Percentiles rank a stretch among this genome's conserved stretches.
Evolutionary conservation across 2,329 filamentous ascomycete species (phyloP).

Genomic region (Xylaria sp.): DNA sequence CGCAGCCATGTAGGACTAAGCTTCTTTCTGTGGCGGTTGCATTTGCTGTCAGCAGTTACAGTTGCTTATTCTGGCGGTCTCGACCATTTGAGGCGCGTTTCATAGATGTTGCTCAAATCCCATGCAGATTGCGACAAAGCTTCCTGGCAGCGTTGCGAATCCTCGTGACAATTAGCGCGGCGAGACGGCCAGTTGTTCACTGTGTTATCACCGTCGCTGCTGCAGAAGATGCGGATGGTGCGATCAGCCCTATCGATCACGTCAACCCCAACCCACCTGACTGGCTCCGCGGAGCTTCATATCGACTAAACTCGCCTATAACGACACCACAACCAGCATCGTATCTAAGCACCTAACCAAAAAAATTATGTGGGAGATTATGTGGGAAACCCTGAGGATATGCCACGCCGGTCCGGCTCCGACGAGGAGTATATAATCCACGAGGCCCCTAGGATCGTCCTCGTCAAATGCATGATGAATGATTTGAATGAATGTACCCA

Average conservation of each 20-base stretch:
- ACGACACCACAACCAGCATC: slow-evolving; percentile 13
- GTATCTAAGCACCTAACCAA: slow-evolving; percentile 23
- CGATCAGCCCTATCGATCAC: slow-evolving; percentile 48
- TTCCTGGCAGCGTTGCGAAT: slow-evolving; percentile 1
- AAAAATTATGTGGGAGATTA: neutral
- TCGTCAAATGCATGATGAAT: slow-evolving; percentile 23
- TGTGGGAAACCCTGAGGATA: slow-evolving; percentile 25
- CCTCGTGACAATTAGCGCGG: slow-evolving; percentile 20
- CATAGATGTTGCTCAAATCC: slow-evolving; percentile 10
- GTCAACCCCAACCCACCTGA: slow-evolving; percentile 45
- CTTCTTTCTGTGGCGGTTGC: slow-evolving; percentile 9
- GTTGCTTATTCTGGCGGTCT: slow-evolving; percentile 2
- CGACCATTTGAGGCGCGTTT: slow-evolving; percentile 12
- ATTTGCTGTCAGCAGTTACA: slow-evolving; percentile 12
- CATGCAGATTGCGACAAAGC: slow-evolving; percentile 21
- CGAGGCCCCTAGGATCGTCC: slow-evolving; percentile 1
- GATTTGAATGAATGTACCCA: neutral
- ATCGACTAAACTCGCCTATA: slow-evolving; percentile 26
- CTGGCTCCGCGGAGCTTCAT: slow-evolving; percentile 45
- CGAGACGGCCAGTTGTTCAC: slow-evolving; percentile 18
- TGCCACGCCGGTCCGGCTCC: slow-evolving; percentile 15
- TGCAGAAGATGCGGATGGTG: slow-evolving; percentile 42
- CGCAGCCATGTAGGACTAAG: slow-evolving; percentile 15
- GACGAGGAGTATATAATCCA: slow-evolving; percentile 29
- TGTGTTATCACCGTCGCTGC: slow-evolving; percentile 30